A percentile compares a stretch with the other conserved stretches of the same genome.
Conservation (phyloP, 192 early-diverging fungal genomes). For the Backusella westeae region DNA sequence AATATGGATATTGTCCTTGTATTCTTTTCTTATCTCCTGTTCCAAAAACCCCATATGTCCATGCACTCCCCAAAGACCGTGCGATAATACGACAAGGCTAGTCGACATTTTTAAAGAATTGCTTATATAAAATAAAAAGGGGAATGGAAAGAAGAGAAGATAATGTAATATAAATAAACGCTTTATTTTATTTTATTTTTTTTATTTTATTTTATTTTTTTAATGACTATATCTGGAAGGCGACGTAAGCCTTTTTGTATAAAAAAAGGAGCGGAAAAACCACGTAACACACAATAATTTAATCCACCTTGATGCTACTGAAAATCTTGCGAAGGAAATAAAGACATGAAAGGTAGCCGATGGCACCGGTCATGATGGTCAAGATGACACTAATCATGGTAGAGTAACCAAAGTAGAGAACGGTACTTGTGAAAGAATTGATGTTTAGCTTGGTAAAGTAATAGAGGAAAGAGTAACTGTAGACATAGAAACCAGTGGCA, state of each 20-base stretch:
- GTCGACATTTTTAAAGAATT: neutral
- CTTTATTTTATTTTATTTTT: neutral
- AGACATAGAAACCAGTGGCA: constrained; percentile 84
- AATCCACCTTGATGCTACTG: constrained; percentile 83
- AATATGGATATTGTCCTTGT: neutral
- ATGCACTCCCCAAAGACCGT: constrained; percentile 11
- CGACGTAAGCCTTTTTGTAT: neutral
- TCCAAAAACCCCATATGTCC: constrained; percentile 8
- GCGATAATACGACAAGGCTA: neutral
- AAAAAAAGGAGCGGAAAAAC: neutral
- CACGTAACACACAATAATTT: constrained; percentile 18
- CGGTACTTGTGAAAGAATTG: constrained; percentile 71
- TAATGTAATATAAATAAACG: neutral
- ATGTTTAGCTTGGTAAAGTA: constrained; percentile 79
- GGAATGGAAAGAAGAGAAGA: neutral
- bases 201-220: neutral
- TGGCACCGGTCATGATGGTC: constrained; percentile 74
- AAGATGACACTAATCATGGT: constrained; percentile 71
- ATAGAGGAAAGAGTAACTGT: constrained; percentile 86
- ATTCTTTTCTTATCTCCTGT: neutral
- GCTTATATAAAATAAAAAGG: neutral
- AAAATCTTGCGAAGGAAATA: constrained; percentile 82
- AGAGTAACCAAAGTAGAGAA: constrained; percentile 92
- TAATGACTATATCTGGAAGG: neutral
- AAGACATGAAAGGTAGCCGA: constrained; percentile 78